Percentiles rank a stretch among this genome's conserved stretches.
phyloP scores from a whole-genome alignment of 306 rosid species.

The Acacia acuminata region DNA sequence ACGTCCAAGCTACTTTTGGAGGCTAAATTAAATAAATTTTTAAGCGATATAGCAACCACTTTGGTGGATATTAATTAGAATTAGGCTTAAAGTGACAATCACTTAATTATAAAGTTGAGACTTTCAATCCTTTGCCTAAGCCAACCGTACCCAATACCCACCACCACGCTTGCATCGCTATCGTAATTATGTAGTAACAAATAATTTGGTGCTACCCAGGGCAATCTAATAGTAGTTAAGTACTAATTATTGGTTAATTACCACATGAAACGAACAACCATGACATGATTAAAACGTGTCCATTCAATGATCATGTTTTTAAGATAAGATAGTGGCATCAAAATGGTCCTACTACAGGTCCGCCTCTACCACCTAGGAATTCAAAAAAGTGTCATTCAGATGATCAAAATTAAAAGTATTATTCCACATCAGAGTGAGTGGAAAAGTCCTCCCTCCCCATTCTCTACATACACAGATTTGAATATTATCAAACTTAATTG shows the following conservation, averaged over 20 bases:
- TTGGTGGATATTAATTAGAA: conserved; percentile 12
- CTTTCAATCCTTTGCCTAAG: conserved; percentile 2
- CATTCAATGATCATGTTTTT: background rate
- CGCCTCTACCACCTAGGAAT: too few relatives aligned
- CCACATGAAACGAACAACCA: background rate
- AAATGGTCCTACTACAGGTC: background rate
- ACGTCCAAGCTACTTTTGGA: conserved; percentile 5
- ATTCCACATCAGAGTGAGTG: background rate
- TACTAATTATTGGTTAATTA: background rate
- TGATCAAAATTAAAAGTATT: background rate
- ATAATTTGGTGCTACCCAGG: background rate
- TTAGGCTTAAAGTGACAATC: conserved; percentile 26
- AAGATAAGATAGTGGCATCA: background rate
- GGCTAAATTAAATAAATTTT: background rate
- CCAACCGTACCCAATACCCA: background rate
- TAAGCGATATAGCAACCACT: conserved; percentile 2
- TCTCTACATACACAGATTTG: too few relatives aligned
- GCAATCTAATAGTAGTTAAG: background rate
- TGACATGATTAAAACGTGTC: background rate
- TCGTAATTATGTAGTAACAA: background rate
- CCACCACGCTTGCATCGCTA: background rate
- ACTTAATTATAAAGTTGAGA: background rate
- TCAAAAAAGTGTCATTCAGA: background rate
- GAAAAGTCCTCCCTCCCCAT: background rate
- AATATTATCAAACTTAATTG: too few relatives aligned